These are phyloP conservation scores for Solanum gandarillasii DNA, from an alignment of 257 asterid species.

Conservation along the genomic window DNA sequence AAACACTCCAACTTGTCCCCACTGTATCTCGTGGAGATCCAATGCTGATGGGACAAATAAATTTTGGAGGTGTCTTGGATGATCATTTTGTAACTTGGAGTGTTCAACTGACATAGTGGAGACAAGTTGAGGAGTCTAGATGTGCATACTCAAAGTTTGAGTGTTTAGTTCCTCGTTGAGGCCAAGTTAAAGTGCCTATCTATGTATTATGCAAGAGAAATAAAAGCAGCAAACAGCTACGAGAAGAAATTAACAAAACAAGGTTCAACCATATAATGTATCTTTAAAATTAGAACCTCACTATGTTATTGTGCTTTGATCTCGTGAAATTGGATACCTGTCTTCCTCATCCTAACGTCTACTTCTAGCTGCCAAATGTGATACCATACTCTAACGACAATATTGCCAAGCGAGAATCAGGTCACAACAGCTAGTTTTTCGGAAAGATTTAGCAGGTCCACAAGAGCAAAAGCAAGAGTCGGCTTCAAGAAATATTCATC, in stretches of 20 bases:
- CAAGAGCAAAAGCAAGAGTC: not conserved
- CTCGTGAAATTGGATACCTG: not conserved
- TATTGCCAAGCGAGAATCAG: not conserved
- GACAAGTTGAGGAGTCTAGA: not conserved
- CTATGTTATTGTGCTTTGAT: not conserved
- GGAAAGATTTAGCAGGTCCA: not conserved
- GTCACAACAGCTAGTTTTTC: not conserved
- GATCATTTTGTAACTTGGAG: not conserved
- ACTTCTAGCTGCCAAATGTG: not conserved
- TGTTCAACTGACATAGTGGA: not conserved
- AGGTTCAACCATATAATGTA: not conserved
- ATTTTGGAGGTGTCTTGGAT: not conserved
- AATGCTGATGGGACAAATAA: not conserved
- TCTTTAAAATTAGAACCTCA: not conserved
- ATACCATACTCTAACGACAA: not conserved
- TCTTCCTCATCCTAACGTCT: not conserved
- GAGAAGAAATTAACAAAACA: not conserved
- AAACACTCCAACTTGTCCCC: not conserved
- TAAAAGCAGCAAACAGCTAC: slow-evolving; percentile 6
- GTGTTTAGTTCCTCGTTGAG: not conserved
- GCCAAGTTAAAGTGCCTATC: not conserved
- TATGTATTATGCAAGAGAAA: not conserved
- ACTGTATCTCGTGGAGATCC: not conserved
- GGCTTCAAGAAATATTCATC: not conserved
- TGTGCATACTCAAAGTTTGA: not conserved